Evolutionary conservation across 2,329 filamentous ascomycete species (phyloP), one percentile per base, ranked within the genome.

Genomic region (Clonostachys rhizophaga): DNA sequence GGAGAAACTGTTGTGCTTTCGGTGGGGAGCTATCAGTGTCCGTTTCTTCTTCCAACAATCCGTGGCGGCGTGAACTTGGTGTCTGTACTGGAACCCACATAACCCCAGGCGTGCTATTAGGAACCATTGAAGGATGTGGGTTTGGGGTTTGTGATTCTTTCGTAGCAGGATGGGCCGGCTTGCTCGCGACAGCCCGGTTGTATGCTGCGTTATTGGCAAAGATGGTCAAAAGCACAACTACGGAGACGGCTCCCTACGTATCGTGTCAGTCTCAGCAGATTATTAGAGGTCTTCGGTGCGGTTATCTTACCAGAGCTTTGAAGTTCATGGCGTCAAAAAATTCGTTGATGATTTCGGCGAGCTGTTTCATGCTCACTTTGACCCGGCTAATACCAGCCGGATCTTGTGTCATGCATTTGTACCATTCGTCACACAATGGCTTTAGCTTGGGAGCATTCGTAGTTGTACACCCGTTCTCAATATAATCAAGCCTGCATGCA

Each of bases 261-360:
- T 20, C 35, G 14, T n/a, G 46, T 58, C 49, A 57, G 54, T 12
- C 36, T 5, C 47, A 48, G n/a, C 9, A 39, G 17, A 34, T 40
- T 39, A 5, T 8, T 9, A 13, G 33, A 7, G 42, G n/a, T 30
- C 33, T n/a, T 5, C 34, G 44, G 35, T 36, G 20, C 5, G n/a
- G 5, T n/a, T 16, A 20, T 64, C 74, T 54, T 65, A 81, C 78
- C 69, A 77, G 78, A 10, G 78, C 76, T 66, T 96, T 96, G 66
- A 89, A 86, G 53, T 87, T 90, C 65, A 97, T 91, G 6, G 89
- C 84, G 57, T 95, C 90, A 5, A 95, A 85, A 64, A 97, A 96
- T 58, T 87, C 86, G 63, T 97, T 96, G 66, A 97, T 86, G 39
- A 99, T 95, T 60, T 90, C 83, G 1, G 92, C 92, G 61, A 96